Conservation (phyloP, 768 basidiomycete species). For the Mycena rosella region DNA sequence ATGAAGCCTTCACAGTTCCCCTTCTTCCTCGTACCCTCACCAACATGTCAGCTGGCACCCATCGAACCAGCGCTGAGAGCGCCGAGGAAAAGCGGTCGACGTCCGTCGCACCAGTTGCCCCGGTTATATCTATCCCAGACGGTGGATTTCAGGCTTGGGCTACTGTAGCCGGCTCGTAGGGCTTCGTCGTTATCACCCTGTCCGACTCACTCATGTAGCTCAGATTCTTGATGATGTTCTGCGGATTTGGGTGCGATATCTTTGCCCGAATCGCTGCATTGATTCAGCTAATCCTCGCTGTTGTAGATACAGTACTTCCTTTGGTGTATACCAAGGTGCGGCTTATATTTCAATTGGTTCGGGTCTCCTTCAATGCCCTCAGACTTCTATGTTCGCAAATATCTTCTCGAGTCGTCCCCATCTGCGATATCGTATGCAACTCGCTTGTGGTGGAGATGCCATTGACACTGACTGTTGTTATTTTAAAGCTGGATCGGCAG, state of each 20-base stretch:
- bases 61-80: conserved; percentile 6
- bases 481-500: conserved; percentile 59
- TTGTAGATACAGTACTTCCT: conserved; percentile 52
- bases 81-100: conserved; percentile 7
- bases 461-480: background rate
- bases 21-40: background rate
- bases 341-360: background rate
- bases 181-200: background rate
- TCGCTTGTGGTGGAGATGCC: background rate
- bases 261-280: background rate
- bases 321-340: conserved; percentile 51
- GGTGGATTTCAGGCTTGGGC: conserved; percentile 39
- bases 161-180: conserved; percentile 39
- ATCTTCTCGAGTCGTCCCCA: conserved; percentile 50
- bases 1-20: background rate
- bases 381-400: conserved; percentile 58
- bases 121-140: conserved; percentile 22
- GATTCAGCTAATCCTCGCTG: background rate
- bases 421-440: conserved; percentile 51
- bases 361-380: conserved; percentile 29
- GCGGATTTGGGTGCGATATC: conserved; percentile 55
- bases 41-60: conserved; percentile 18
- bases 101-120: background rate
- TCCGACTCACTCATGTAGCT: background rate
- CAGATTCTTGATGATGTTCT: conserved; percentile 57